A percentile compares a stretch with the other conserved stretches of the same genome.
These are phyloP conservation scores for Metschnikowia chrysomelidarum DNA, from an alignment of 805 yeast species.

Conservation along the genomic window DNA sequence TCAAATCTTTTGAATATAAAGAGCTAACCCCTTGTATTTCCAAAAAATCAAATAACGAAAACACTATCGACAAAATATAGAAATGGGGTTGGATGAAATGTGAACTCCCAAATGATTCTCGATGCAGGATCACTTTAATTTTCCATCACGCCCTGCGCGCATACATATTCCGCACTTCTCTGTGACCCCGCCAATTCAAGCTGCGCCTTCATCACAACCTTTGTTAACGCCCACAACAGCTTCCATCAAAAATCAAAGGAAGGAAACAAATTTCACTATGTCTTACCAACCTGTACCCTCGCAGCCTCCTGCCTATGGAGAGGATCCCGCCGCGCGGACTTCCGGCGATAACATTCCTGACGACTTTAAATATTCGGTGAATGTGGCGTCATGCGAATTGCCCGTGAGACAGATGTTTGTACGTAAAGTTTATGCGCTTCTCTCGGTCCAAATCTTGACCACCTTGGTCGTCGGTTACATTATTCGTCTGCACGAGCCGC, in stretches of 20 bases:
- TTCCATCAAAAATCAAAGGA: constrained; percentile 3
- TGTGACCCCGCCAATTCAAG: too few species aligned
- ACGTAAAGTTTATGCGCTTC: constrained; percentile 74
- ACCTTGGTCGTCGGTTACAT: constrained; percentile 59
- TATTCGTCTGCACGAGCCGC: constrained; percentile 43
- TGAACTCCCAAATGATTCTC: too few species aligned
- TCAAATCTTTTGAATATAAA: too few species aligned
- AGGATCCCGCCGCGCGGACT: constrained; percentile 15
- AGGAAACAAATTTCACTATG: constrained; percentile 11
- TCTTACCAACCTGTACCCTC: constrained; percentile 12
- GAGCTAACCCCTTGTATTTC: too few species aligned
- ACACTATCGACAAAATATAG: too few species aligned
- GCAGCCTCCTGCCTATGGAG: constrained; percentile 18
- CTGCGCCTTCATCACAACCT: too few species aligned
- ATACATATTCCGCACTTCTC: too few species aligned
- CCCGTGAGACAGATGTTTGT: constrained; percentile 73
- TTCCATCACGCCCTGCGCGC: too few species aligned
- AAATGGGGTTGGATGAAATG: too few species aligned
- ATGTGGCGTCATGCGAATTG: constrained; percentile 74
- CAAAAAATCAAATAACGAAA: too few species aligned
- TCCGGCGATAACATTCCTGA: constrained; percentile 33
- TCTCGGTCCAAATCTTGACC: constrained; percentile 59
- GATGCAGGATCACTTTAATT: too few species aligned
- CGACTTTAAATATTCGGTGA: constrained; percentile 79
- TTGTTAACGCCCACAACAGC: too few species aligned